Conservation (phyloP, 177 flowering plant genomes). For the Vitis hybrid region DNA sequence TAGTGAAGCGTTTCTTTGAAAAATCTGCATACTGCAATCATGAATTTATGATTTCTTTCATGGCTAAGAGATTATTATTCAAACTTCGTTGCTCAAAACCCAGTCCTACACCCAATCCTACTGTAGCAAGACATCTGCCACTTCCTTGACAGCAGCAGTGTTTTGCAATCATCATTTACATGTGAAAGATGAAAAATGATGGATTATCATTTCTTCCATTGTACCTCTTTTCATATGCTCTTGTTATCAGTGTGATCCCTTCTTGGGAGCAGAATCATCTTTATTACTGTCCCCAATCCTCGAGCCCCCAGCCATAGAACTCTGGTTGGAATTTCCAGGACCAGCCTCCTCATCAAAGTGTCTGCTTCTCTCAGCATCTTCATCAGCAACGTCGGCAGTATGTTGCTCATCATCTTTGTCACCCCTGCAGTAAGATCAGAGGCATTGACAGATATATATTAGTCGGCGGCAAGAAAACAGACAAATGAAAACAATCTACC, state of each 20-base stretch:
- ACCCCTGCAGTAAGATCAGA: constrained; percentile 36
- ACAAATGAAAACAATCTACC: neutral
- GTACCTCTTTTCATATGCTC: constrained; percentile 3
- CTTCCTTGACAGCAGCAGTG: too few species aligned
- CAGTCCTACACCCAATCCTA: too few species aligned
- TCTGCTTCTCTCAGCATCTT: constrained; percentile 33
- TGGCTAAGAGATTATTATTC: too few species aligned
- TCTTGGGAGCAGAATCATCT: constrained; percentile 1
- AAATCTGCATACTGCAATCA: too few species aligned
- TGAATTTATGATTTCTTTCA: too few species aligned
- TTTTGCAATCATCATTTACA: too few species aligned
- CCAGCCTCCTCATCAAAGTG: constrained; percentile 46
- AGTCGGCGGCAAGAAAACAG: neutral
- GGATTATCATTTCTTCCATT: constrained; percentile 5
- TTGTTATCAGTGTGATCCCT: neutral
- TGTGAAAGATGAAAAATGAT: too few species aligned
- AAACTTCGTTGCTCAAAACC: too few species aligned
- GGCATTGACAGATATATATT: neutral
- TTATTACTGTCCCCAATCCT: constrained; percentile 23
- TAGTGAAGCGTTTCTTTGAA: too few species aligned
- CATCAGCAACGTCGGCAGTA: constrained; percentile 38
- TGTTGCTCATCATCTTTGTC: constrained; percentile 36
- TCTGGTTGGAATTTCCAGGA: constrained; percentile 16
- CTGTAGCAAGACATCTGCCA: too few species aligned
- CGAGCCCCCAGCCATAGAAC: constrained; percentile 20